Evolutionary conservation across 768 basidiomycete species (phyloP), one percentile per base, ranked within the genome.

Genomic region (Boletus tylopilopsis): DNA sequence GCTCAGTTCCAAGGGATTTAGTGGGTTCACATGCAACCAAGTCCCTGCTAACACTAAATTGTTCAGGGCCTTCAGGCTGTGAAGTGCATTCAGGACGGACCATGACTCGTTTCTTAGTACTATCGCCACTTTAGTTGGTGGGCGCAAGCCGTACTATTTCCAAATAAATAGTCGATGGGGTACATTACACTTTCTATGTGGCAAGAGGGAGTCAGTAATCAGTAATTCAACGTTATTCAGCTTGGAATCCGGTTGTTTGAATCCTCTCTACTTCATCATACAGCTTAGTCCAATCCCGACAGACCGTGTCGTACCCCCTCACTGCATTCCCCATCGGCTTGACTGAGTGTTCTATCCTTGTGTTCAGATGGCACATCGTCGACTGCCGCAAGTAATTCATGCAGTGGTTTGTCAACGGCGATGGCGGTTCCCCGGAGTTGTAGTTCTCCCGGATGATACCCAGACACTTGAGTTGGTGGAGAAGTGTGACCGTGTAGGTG

Each of bases 281-380:
- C 47, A 53, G 2, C 39, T 51, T 53, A 11, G 47, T 55, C 42
- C 54, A 55, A 25, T 56, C 54, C 19, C 38, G 54, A 42, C 54
- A 56, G 6, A 50, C 44, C 15, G 35, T 16, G 13, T 56, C 54
- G 4, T 51, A 57, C 32, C 48, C 54, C 21, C 54, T 56, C 24
- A 42, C 47, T 3, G 42, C 38, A 5, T 45, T 45, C 21, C 48
- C 54, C 36, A 29, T 42, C 6, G 54, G 49, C 33, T 33, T 45
- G 9, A 56, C 48, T 4, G 47, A 56, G 27, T 56, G 47, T 16
- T 55, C 54, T 15, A 55, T 42, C 16, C 54, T 24, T 8, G 23
- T 57, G 36, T 56, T 56, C 16, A 57, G 21, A 10, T 51, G 51
- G 44, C 48, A 57, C 39, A 56, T 12, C 9, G 47, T 49, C 4